Evolutionary conservation across 2,329 filamentous ascomycete species (phyloP).

Genomic region (Calycina herbarum): DNA sequence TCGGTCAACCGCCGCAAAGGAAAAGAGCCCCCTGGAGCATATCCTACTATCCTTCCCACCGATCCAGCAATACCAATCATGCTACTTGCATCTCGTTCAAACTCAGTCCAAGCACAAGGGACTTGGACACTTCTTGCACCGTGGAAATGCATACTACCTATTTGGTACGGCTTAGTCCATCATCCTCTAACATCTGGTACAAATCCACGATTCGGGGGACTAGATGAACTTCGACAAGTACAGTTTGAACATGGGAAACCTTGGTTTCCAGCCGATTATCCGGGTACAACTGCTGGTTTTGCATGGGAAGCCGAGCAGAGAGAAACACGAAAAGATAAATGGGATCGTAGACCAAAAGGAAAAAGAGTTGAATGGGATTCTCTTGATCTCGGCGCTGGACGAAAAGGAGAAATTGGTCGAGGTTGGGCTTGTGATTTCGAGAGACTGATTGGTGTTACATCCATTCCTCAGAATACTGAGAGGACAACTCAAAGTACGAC

Average conservation of each 20-base stretch:
- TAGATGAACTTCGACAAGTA: constrained; percentile 78
- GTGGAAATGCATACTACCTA: constrained; percentile 81
- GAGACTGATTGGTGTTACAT: constrained; percentile 28
- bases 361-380: constrained; percentile 76
- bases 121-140: constrained; percentile 84
- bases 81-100: constrained; percentile 60
- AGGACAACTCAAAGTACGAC: background rate
- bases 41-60: constrained; percentile 54
- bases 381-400: constrained; percentile 70
- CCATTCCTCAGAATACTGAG: constrained; percentile 5
- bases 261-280: constrained; percentile 86
- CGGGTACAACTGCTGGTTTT: constrained; percentile 76
- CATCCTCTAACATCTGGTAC: constrained; percentile 77
- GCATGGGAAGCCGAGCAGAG: constrained; percentile 73
- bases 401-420: constrained; percentile 78
- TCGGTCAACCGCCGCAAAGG: constrained; percentile 76
- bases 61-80: constrained; percentile 81
- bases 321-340: constrained; percentile 58
- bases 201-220: constrained; percentile 78
- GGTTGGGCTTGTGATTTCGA: constrained; percentile 87
- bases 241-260: constrained; percentile 75
- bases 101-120: constrained; percentile 56
- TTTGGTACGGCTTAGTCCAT: constrained; percentile 87
- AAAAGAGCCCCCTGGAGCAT: constrained; percentile 60
- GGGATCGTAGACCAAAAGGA: constrained; percentile 77